Evolutionary conservation across 176 grass and related monocot species (phyloP).

Genomic region (Zizania latifolia): DNA sequence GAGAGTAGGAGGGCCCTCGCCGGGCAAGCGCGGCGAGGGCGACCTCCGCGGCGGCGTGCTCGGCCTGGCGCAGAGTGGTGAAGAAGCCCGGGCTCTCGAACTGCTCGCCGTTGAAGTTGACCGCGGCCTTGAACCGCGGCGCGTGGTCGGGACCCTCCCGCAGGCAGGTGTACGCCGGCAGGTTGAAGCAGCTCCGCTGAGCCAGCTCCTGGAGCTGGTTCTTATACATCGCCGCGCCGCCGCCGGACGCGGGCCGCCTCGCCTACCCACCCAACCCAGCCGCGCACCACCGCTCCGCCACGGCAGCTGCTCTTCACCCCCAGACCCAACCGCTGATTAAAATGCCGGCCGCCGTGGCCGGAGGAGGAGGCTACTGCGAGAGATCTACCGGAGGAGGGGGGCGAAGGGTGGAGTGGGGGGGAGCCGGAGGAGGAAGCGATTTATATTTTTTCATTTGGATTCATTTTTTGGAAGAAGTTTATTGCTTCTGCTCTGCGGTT

Average conservation of each 20-base stretch:
- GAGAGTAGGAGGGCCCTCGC: conserved; percentile 66
- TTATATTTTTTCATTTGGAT: conserved; percentile 31
- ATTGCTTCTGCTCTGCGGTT: neutral
- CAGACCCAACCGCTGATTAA: neutral
- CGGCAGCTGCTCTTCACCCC: neutral
- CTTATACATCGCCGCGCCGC: conserved; percentile 59
- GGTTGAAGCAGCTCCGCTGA: conserved; percentile 92
- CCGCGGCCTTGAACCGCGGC: conserved; percentile 78
- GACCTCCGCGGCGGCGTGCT: conserved; percentile 87
- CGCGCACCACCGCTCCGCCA: neutral
- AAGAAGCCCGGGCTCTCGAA: conserved; percentile 66
- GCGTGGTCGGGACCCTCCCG: conserved; percentile 81
- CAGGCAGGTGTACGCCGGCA: conserved; percentile 72
- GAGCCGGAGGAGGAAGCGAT: neutral
- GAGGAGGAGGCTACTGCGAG: conserved; percentile 13
- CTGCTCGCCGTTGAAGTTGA: conserved; percentile 88
- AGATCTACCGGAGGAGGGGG: conserved; percentile 42
- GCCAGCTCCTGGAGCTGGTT: conserved; percentile 97
- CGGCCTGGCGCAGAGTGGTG: conserved; percentile 78
- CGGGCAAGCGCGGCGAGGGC: conserved; percentile 58
- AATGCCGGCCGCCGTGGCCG: conserved; percentile 36
- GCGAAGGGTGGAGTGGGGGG: conserved; percentile 9
- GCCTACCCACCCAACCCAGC: neutral
- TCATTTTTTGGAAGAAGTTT: conserved; percentile 2
- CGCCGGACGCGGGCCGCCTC: neutral